Percentiles rank a stretch among this genome's conserved stretches.
These are phyloP conservation scores for Heritiera fomes DNA, from an alignment of 345 rosid genomes.

Conservation along the genomic window DNA sequence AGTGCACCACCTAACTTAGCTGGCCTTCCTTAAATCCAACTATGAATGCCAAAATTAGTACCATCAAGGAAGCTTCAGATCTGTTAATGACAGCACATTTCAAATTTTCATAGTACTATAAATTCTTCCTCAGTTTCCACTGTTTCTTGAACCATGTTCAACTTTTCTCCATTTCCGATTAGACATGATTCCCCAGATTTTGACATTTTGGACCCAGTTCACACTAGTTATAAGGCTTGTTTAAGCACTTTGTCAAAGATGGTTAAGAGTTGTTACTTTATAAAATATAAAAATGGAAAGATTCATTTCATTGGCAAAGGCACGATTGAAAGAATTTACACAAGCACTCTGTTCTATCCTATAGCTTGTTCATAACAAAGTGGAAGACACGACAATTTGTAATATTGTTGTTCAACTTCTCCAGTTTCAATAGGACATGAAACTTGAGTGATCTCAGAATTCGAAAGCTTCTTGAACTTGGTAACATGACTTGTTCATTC, in stretches of 20 bases:
- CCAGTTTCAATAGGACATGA: neutral
- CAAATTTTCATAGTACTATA: neutral
- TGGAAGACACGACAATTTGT: neutral
- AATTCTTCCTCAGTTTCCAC: neutral
- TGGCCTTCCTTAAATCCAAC: neutral
- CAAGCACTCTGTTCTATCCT: neutral
- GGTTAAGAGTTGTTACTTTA: neutral
- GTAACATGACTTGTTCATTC: constrained; percentile 46
- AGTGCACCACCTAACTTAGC: neutral
- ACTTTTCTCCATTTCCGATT: neutral
- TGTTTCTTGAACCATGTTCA: neutral
- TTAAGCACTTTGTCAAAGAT: neutral
- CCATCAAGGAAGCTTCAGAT: neutral
- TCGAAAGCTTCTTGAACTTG: constrained; percentile 25
- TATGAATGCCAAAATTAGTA: neutral
- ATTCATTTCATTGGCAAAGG: neutral
- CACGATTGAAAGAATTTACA: constrained; percentile 12
- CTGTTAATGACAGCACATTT: neutral
- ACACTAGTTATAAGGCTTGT: no score
- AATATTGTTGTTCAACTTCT: neutral
- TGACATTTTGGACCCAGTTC: neutral
- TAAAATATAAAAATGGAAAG: neutral
- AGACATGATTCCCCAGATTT: neutral
- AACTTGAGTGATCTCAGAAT: neutral
- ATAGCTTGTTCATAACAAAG: neutral